Base-by-base conservation (phyloP, 345 rosid genomes). In the Abelmoschus esculentus region DNA sequence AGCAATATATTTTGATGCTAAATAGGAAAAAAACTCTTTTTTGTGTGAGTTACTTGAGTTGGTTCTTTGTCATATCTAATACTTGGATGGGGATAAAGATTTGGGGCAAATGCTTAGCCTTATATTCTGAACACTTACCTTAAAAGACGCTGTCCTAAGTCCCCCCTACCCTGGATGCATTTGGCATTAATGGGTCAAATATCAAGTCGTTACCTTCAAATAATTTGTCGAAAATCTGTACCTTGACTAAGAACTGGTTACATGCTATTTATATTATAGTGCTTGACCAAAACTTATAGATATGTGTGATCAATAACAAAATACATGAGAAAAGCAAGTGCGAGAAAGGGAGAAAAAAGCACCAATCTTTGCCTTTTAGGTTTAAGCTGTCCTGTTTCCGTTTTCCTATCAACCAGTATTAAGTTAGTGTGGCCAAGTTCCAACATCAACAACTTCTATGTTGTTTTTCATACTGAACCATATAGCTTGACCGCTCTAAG, bases 361-460 rank as follows among this genome's bases (percentile, higher is more conserved):
- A 11, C 5, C n/a, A 1, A 40, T 8, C 11, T 62, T 7, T 63
- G 13, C 67, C 50, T 40, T 42, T 11, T 63, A 42, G 32, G 67
- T 63, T 42, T 63, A 63, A 63, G 67, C 52, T 63, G n/a, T 42
- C 32, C 52, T 40, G 67, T 40, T 40, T 40, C 67, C 31, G 5
- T 11, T 63, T 40, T 18, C 67, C 31, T 18, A 11, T 62, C n/a
- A 28, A 38, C 31, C 50, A 18, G n/a, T 18, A 62, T 62, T 62
- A 62, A 29, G 50, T 62, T 62, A 62, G n/a, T 62, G 49, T 4
- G 29, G 8, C 28, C 66, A 8, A 40, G 44, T 40, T 40, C 44
- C 44, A 62, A 17, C 19, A 36, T 38, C 4, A 17, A 38, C 8
- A 38, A 62, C 29, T 17, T 18, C 49, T 62, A 9, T 11, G 3